Evolutionary conservation across 345 rosid species (phyloP).

Genomic region (Eucalyptus curtisii): DNA sequence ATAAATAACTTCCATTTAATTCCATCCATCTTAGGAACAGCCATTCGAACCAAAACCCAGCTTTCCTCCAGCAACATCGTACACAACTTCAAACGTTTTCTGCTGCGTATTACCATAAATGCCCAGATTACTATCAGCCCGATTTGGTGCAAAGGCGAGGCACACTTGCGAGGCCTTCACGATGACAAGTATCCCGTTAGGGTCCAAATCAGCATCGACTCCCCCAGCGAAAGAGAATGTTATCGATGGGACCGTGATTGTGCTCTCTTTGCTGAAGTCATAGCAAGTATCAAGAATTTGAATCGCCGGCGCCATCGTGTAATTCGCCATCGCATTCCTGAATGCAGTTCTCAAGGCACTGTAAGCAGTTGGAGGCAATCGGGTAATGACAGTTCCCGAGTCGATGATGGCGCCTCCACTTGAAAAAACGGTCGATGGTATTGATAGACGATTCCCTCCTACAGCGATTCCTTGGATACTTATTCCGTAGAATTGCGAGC

Average conservation of each 20-base stretch:
- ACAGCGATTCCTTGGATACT: background rate
- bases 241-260: background rate
- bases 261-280: background rate
- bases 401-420: background rate
- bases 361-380: constrained; percentile 8
- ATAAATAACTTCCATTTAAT: background rate
- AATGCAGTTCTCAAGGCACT: background rate
- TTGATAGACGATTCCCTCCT: background rate
- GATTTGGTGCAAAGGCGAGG: background rate
- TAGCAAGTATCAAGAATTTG: constrained; percentile 6
- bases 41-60: constrained; percentile 1
- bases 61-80: background rate
- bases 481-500: constrained; percentile 2
- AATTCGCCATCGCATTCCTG: background rate
- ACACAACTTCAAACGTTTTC: constrained; percentile 4
- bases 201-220: background rate
- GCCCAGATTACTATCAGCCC: background rate
- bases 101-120: constrained; percentile 11
- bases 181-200: background rate
- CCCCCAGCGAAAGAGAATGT: background rate
- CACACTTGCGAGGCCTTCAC: background rate
- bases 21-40: background rate
- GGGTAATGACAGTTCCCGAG: constrained; percentile 11
- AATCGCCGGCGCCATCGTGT: background rate
- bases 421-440: background rate